Conservation (phyloP, 805 yeast genomes). For the Starmerella lactis-condensi region DNA sequence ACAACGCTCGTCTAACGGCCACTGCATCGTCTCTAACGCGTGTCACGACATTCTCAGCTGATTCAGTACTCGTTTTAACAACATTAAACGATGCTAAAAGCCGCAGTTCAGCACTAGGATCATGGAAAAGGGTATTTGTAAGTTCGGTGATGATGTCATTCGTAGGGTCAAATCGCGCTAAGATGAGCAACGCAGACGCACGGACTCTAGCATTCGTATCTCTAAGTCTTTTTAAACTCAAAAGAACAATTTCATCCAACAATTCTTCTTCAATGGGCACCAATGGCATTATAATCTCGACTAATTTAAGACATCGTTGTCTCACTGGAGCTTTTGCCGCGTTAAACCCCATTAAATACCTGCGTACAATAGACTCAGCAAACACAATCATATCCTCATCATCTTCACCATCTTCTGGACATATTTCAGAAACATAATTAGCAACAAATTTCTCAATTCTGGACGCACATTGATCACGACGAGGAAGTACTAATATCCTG, state of each 20-base stretch:
- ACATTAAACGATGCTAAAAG: conserved; percentile 64
- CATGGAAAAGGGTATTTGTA: conserved; percentile 44
- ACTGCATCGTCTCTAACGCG: conserved; percentile 68
- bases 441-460: conserved; percentile 91
- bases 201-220: conserved; percentile 58
- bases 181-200: conserved; percentile 66
- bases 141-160: conserved; percentile 24
- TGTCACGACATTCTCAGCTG: conserved; percentile 38
- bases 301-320: conserved; percentile 55
- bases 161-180: conserved; percentile 47
- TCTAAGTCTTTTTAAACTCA: conserved; percentile 42
- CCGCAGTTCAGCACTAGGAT: conserved; percentile 74
- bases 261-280: conserved; percentile 60
- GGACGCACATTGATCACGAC: conserved; percentile 68
- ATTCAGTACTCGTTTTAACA: conserved; percentile 27
- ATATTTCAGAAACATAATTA: conserved; percentile 44
- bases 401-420: conserved; percentile 54
- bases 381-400: conserved; percentile 5
- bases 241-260: conserved; percentile 42
- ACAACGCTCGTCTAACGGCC: conserved; percentile 54
- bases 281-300: conserved; percentile 54
- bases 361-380: conserved; percentile 7
- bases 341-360: conserved; percentile 52
- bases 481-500: conserved; percentile 53
- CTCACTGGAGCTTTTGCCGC: conserved; percentile 63